A percentile compares a stretch with the other conserved stretches of the same genome.
Evolutionary conservation across 1,284 basidiomycete genomes (phyloP).

Genomic region (Sanghuangporus weigelae): DNA sequence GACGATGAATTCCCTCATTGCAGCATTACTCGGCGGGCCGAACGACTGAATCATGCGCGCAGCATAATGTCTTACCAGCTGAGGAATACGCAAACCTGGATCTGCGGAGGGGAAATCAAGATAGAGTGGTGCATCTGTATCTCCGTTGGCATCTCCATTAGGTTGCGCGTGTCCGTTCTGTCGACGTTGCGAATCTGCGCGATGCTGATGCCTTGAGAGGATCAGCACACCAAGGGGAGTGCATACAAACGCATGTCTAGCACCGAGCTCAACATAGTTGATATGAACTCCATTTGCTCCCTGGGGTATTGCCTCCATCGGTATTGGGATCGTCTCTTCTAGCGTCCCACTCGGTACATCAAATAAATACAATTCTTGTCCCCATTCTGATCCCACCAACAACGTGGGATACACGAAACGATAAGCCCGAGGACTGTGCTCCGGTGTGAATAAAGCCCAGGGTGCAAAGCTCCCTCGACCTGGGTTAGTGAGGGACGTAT

Average conservation of each 20-base stretch:
- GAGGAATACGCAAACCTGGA: constrained; percentile 6
- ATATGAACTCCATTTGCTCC: constrained; percentile 30
- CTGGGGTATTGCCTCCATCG: constrained; percentile 16
- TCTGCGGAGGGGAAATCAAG: constrained; percentile 11
- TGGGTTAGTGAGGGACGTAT: background rate
- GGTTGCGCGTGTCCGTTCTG: background rate
- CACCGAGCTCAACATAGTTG: constrained; percentile 63
- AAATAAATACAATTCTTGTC: constrained; percentile 48
- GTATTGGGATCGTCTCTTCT: constrained; percentile 37
- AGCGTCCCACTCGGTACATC: constrained; percentile 48
- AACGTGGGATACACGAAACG: constrained; percentile 65
- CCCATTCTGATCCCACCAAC: constrained; percentile 35
- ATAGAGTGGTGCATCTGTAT: background rate
- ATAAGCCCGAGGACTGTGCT: constrained; percentile 48
- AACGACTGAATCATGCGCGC: constrained; percentile 1
- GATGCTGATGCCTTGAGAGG: constrained; percentile 40
- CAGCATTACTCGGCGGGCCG: background rate
- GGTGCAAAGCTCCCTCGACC: constrained; percentile 48
- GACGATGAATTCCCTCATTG: constrained; percentile 8
- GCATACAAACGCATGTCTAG: constrained; percentile 57
- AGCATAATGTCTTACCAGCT: constrained; percentile 8
- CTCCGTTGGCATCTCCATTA: background rate
- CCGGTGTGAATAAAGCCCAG: constrained; percentile 48
- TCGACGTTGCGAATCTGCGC: background rate
- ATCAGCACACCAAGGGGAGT: constrained; percentile 42